Percentiles rank a stretch among this genome's conserved stretches.
Conservation (phyloP, 805 yeast genomes). For the Saccharomycopsis sp. region DNA sequence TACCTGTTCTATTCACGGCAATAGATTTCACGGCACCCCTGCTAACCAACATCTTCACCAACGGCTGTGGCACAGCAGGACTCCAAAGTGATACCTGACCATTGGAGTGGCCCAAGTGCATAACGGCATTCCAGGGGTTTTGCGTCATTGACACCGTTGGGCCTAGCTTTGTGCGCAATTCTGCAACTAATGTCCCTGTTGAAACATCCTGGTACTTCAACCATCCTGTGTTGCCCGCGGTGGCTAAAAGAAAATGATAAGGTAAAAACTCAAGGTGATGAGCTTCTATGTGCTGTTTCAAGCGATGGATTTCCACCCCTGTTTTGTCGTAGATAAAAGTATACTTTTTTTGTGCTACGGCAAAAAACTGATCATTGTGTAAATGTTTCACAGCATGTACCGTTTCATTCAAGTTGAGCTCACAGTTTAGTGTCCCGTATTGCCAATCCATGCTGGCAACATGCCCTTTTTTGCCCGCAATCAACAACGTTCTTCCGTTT, state of each 20-base stretch:
- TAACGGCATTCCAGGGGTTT: constrained; percentile 92
- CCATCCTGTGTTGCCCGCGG: constrained; percentile 85
- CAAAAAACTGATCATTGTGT: constrained; percentile 89
- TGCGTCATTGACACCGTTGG: constrained; percentile 83
- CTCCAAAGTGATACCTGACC: constrained; percentile 94
- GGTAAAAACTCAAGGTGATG: constrained; percentile 82
- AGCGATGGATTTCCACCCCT: constrained; percentile 86
- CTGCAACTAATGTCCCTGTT: constrained; percentile 80
- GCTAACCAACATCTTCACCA: constrained; percentile 71
- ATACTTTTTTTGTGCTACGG: constrained; percentile 94
- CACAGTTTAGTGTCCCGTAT: constrained; percentile 71
- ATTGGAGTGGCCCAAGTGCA: constrained; percentile 87
- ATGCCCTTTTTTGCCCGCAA: constrained; percentile 91
- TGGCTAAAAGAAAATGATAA: constrained; percentile 77
- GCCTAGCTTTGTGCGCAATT: constrained; percentile 78
- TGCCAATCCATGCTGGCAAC: constrained; percentile 96
- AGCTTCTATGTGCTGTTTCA: constrained; percentile 83
- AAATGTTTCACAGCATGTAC: constrained; percentile 83
- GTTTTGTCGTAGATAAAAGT: constrained; percentile 85
- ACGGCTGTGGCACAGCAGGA: constrained; percentile 76
- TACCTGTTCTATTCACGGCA: constrained; percentile 85
- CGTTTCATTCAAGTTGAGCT: constrained; percentile 79
- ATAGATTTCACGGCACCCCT: constrained; percentile 83
- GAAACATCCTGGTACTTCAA: constrained; percentile 92
- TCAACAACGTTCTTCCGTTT: constrained; percentile 76